Percentiles rank a stretch among this genome's conserved stretches.
phyloP scores from a whole-genome alignment of 2,329 filamentous ascomycete genomes.

The Colletotrichum viniferum region DNA sequence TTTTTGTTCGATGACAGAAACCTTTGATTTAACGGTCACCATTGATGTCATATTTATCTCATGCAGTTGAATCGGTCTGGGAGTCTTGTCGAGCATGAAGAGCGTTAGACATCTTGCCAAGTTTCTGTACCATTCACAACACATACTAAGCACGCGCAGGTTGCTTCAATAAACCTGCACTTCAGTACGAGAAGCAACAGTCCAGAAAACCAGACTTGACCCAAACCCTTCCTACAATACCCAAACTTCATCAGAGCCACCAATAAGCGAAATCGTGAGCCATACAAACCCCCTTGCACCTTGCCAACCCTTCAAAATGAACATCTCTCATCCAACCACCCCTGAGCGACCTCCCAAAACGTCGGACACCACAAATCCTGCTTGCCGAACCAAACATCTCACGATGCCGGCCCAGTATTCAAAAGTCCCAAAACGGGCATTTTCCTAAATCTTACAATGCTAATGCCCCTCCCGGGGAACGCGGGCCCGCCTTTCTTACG shows the following conservation, averaged over 20 bases:
- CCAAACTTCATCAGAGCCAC: background rate
- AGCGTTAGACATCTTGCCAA: background rate
- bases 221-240: background rate
- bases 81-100: background rate
- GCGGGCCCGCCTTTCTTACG: background rate
- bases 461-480: background rate
- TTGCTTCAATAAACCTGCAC: background rate
- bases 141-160: background rate
- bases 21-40: accelerated
- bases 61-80: background rate
- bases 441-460: background rate
- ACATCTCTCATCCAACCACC: background rate
- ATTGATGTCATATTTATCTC: background rate
- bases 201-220: background rate
- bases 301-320: background rate
- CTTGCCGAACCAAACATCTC: background rate
- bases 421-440: background rate
- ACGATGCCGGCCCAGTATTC: background rate
- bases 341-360: background rate
- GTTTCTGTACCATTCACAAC: background rate
- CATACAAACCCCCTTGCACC: background rate
- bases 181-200: background rate
- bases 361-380: background rate
- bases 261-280: background rate
- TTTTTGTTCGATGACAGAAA: accelerated